Evolutionary conservation across 2,329 filamentous ascomycete species (phyloP).

Genomic region (Aureobasidium uvarum): DNA sequence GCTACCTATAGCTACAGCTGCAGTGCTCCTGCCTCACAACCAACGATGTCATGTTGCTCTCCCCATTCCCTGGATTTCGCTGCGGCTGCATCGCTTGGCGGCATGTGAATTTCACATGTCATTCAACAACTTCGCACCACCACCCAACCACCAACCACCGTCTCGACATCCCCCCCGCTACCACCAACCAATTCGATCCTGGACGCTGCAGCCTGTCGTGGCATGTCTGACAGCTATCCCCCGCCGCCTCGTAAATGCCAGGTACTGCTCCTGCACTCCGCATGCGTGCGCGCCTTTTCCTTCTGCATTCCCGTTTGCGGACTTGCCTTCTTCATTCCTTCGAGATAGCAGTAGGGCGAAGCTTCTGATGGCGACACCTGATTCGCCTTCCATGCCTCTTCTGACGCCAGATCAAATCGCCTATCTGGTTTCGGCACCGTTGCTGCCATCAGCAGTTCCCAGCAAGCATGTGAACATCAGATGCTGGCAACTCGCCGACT

Average conservation of each 20-base stretch:
- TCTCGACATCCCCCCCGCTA: neutral
- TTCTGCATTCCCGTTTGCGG: slow-evolving; percentile 9
- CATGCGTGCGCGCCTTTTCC: slow-evolving; percentile 1
- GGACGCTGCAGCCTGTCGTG: slow-evolving; percentile 14
- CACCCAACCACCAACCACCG: slow-evolving; percentile 15
- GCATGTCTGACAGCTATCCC: slow-evolving; percentile 18
- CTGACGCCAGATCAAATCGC: slow-evolving; percentile 5
- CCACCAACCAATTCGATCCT: slow-evolving; percentile 12
- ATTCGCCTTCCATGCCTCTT: neutral
- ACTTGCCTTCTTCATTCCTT: neutral
- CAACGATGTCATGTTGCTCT: slow-evolving; percentile 21
- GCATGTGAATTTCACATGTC: slow-evolving; percentile 9
- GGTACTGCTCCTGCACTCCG: slow-evolving; percentile 17
- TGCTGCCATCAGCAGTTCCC: neutral
- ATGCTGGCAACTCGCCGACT: neutral
- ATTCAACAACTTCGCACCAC: slow-evolving; percentile 15
- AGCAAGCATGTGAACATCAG: slow-evolving; percentile 20
- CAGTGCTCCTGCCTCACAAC: slow-evolving; percentile 18
- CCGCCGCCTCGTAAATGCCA: slow-evolving; percentile 17
- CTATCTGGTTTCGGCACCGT: slow-evolving; percentile 19
- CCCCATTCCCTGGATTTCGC: slow-evolving; percentile 18
- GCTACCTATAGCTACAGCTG: slow-evolving; percentile 22
- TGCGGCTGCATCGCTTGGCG: neutral
- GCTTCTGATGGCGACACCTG: slow-evolving; percentile 3
- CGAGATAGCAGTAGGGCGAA: slow-evolving; percentile 3